Conservation (phyloP, 2,329 filamentous ascomycete species). For the Tolypocladium nubicola region DNA sequence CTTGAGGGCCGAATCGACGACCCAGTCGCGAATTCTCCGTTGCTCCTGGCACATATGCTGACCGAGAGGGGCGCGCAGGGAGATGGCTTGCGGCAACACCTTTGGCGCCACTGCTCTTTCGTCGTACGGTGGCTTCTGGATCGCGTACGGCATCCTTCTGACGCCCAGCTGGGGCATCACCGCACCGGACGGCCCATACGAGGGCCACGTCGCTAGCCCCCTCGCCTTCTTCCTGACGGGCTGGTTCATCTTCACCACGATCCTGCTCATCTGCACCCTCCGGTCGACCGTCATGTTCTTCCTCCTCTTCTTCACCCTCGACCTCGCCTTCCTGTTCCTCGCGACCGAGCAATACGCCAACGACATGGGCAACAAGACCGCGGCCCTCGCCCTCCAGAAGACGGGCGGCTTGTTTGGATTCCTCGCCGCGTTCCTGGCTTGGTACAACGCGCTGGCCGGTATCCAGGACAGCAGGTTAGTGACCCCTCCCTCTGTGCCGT, state of each 20-base stretch:
- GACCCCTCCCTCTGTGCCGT: neutral
- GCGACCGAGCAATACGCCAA: slow-evolving; percentile 49
- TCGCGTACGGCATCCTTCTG: slow-evolving; percentile 61
- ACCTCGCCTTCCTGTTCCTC: slow-evolving; percentile 65
- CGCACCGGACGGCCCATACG: slow-evolving; percentile 33
- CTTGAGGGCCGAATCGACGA: neutral
- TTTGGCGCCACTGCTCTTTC: slow-evolving; percentile 75
- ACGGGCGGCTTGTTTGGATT: slow-evolving; percentile 74
- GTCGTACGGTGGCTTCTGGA: slow-evolving; percentile 79
- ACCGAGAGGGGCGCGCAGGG: slow-evolving; percentile 37
- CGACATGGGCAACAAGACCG: slow-evolving; percentile 36
- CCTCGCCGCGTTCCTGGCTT: slow-evolving; percentile 68
- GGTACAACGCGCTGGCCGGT: slow-evolving; percentile 81
- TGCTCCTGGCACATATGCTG: neutral
- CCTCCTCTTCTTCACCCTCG: slow-evolving; percentile 65
- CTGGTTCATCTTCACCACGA: slow-evolving; percentile 79
- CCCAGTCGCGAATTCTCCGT: neutral
- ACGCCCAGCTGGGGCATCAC: slow-evolving; percentile 57
- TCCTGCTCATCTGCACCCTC: slow-evolving; percentile 64
- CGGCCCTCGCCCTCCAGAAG: slow-evolving; percentile 45
- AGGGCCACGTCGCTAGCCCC: slow-evolving; percentile 37
- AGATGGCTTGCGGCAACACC: slow-evolving; percentile 81
- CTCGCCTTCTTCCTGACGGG: slow-evolving; percentile 66
- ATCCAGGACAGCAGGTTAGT: slow-evolving; percentile 60
- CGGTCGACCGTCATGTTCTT: slow-evolving; percentile 72